These are phyloP conservation scores for Mortierella polycephala DNA, from an alignment of 371 early-diverging fungal species.

Conservation along the genomic window DNA sequence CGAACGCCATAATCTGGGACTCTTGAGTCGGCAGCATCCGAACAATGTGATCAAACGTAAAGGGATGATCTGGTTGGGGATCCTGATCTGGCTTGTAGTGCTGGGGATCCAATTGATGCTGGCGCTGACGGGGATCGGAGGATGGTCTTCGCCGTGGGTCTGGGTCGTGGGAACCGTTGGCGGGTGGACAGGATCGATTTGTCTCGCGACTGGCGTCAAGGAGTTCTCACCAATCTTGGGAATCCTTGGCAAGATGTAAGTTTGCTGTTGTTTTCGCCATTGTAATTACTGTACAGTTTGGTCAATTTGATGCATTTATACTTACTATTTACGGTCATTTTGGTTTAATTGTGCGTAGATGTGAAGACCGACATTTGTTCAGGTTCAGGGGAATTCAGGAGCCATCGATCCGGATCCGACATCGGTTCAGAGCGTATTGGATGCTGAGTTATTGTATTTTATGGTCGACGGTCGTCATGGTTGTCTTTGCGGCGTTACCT, in stretches of 20 bases:
- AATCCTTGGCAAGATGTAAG: conserved; percentile 48
- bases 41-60: conserved; percentile 23
- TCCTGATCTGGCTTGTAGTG: conserved; percentile 21
- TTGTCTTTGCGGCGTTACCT: conserved; percentile 51
- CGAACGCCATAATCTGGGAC: conserved; percentile 37
- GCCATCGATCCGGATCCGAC: conserved; percentile 43
- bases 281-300: neutral
- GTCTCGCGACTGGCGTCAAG: conserved; percentile 34
- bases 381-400: conserved; percentile 33
- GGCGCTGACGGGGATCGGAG: conserved; percentile 30
- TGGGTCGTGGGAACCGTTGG: conserved; percentile 37
- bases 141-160: conserved; percentile 45
- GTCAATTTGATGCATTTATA: neutral
- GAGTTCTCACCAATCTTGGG: conserved; percentile 49
- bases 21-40: conserved; percentile 34
- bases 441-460: conserved; percentile 43
- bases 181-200: conserved; percentile 36
- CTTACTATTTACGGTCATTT: neutral
- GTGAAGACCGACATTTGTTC: conserved; percentile 44
- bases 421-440: conserved; percentile 36
- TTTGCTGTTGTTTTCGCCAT: neutral
- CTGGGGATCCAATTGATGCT: conserved; percentile 29
- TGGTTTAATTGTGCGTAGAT: conserved; percentile 12
- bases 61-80: conserved; percentile 40
- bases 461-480: conserved; percentile 44